These are phyloP conservation scores for Firmiana major DNA, from an alignment of 345 rosid genomes.

Conservation along the genomic window DNA sequence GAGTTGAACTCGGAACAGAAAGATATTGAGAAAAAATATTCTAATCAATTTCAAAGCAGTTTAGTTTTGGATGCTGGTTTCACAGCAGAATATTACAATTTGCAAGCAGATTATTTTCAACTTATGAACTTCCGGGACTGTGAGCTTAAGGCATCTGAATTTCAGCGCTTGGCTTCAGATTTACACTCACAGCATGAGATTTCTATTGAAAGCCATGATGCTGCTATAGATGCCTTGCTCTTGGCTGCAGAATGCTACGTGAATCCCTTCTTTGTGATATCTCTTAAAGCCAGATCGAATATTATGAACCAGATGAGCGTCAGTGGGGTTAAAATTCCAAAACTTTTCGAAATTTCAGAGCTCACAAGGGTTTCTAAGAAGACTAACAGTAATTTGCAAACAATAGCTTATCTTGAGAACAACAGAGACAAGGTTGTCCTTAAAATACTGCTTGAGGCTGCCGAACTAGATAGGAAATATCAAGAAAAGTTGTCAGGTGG, in stretches of 20 bases:
- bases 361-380: constrained; percentile 29
- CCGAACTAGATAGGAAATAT: constrained; percentile 60
- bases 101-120: constrained; percentile 67
- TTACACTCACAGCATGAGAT: constrained; percentile 49
- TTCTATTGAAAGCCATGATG: constrained; percentile 69
- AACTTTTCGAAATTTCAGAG: constrained; percentile 28
- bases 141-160: constrained; percentile 78
- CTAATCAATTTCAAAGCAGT: constrained; percentile 32
- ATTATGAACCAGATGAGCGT: constrained; percentile 17
- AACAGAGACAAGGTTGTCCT: constrained; percentile 71
- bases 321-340: constrained; percentile 22
- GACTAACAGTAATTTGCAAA: constrained; percentile 34
- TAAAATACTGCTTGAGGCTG: constrained; percentile 65
- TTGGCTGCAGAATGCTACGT: constrained; percentile 87
- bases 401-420: constrained; percentile 52
- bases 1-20: constrained; percentile 38
- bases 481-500: constrained; percentile 29
- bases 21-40: constrained; percentile 26
- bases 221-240: constrained; percentile 78
- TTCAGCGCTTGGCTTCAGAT: constrained; percentile 66
- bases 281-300: constrained; percentile 37
- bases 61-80: constrained; percentile 54
- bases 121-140: constrained; percentile 59
- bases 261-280: constrained; percentile 68
- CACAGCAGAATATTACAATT: constrained; percentile 48